Evolutionary conservation across 2,329 filamentous ascomycete species (phyloP).

Genomic region (Thelonectria blattea): DNA sequence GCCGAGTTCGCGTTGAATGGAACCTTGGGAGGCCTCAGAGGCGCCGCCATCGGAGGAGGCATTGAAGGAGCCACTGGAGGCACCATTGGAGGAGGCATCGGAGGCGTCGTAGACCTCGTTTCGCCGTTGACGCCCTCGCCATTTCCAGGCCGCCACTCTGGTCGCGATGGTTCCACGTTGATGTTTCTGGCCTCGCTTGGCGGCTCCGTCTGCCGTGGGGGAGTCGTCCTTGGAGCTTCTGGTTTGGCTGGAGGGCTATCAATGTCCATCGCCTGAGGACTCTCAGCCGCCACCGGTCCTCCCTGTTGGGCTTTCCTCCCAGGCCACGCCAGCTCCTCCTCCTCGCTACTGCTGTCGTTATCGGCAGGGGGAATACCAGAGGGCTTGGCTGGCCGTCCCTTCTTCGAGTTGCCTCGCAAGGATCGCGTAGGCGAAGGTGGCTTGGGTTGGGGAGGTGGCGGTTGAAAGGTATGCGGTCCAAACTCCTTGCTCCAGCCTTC

Average conservation of each 20-base stretch:
- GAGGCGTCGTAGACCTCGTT: conserved; percentile 28
- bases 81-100: neutral
- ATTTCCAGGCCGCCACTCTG: conserved; percentile 64
- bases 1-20: conserved; percentile 45
- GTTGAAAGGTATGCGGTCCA: conserved; percentile 60
- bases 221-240: conserved; percentile 21
- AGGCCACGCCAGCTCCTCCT: conserved; percentile 45
- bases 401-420: conserved; percentile 58
- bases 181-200: conserved; percentile 55
- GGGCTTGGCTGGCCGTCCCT: conserved; percentile 63
- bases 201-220: conserved; percentile 16
- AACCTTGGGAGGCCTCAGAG: conserved; percentile 28
- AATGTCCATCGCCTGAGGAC: conserved; percentile 70
- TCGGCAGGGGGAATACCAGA: conserved; percentile 54
- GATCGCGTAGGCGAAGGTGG: conserved; percentile 54
- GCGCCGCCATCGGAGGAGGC: neutral
- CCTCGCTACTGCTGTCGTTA: conserved; percentile 55
- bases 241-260: conserved; percentile 55
- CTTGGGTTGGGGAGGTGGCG: conserved; percentile 47
- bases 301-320: conserved; percentile 42
- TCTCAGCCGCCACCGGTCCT: conserved; percentile 44
- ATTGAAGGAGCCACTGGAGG: no score
- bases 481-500: conserved; percentile 62
- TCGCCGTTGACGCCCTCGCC: conserved; percentile 39
- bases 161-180: conserved; percentile 62